phyloP scores from a whole-genome alignment of 2,329 filamentous ascomycete species.

The Thermomyces lanuginosus region DNA sequence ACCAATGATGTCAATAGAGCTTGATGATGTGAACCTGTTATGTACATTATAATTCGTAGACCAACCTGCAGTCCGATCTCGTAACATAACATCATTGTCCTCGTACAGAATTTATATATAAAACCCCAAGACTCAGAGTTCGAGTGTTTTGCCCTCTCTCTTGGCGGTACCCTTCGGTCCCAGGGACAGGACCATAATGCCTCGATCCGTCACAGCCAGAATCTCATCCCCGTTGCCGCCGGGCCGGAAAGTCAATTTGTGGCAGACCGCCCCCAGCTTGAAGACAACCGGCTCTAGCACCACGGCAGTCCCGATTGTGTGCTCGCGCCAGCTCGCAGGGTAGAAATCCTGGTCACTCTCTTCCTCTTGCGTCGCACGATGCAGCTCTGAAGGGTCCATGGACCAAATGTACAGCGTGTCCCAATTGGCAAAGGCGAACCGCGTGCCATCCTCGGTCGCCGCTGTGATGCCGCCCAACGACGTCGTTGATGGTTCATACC shows the following conservation, averaged over 20 bases:
- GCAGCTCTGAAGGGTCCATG: conserved; percentile 21
- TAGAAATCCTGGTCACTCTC: no score
- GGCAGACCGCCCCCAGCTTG: conserved; percentile 22
- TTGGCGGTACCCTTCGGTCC: conserved; percentile 15
- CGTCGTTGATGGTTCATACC: conserved; percentile 17
- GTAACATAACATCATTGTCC: no score
- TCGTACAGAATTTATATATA: no score
- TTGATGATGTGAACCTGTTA: background rate
- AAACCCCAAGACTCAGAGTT: no score
- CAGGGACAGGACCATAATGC: conserved; percentile 24
- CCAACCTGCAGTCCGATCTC: background rate
- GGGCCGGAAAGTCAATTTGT: conserved; percentile 21
- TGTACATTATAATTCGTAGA: conserved; percentile 3
- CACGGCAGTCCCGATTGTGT: no score
- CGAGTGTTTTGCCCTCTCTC: no score
- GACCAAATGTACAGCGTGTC: conserved; percentile 27
- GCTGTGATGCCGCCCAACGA: conserved; percentile 25
- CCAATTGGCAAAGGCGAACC: conserved; percentile 28
- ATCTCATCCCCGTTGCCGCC: conserved; percentile 22
- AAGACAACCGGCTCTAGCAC: conserved; percentile 20
- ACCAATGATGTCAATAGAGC: background rate
- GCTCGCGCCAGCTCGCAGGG: no score
- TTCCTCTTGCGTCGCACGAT: conserved; percentile 15
- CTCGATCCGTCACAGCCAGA: conserved; percentile 26
- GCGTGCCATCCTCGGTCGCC: conserved; percentile 18